Base-by-base conservation (phyloP, 2,329 filamentous ascomycete species). In the Ascochyta viciae-villosae region DNA sequence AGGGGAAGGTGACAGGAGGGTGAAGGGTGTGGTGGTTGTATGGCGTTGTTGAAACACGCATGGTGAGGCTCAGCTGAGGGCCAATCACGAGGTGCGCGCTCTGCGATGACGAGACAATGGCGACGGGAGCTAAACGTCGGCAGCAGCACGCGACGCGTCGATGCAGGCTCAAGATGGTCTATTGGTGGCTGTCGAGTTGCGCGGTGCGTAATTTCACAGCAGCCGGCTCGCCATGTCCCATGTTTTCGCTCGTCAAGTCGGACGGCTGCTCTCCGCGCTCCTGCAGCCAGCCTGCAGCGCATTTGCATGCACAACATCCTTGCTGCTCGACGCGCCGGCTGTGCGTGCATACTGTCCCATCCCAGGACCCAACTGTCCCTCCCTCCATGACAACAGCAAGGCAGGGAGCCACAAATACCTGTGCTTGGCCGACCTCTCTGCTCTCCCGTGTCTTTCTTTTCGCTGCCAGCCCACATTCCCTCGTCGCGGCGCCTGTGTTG, bases 251-350 rank as follows among this genome's bases (percentile, higher is more conserved):
- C 13, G 33, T 51, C 26, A 31, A 19, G 34, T 8, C 4, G 9
- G 31, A 27, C 22, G 29, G 47, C 26, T 22, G 47, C 37, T 41
- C 48, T 24, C 48, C 31, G 39, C 47, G 38, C 23, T 44, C 31
- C 31, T 50, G 48, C 47, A 42, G 46, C 37, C 47, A 42, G 46
- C 37, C 33, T 26, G 38, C 46, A 27, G 38, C 31, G 42, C 26
- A 22, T 26, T 49, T 31, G 10, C 29, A 13, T 13, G 37, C 40
- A 42, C 15, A 15, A 44, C 16, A 61, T 58, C 60, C 63, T 58
- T 62, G 62, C 57, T 57, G 45, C 26, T 62, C 41, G 50, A 64
- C 60, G 55, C 62, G 60, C 62, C 62, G 44, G 26, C 62, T 61
- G 58, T 26, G 62, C 29, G 13, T 31, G 12, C 29, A 29, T 10